Evolutionary conservation across 805 yeast species (phyloP).

Genomic region (Kluyveromyces nonfermentans): DNA sequence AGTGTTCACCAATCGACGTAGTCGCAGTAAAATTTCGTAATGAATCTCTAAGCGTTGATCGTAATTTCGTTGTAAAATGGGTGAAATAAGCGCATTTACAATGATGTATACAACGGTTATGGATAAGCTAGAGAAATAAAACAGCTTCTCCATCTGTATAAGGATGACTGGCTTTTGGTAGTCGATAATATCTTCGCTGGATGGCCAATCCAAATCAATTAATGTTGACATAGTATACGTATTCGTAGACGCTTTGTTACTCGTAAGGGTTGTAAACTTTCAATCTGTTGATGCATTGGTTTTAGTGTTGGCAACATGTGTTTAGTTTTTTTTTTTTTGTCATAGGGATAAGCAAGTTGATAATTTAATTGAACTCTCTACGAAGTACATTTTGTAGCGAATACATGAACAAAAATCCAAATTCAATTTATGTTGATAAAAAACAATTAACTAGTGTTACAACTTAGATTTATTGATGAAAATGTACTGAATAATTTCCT

Average conservation of each 20-base stretch:
- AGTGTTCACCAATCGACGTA: slow-evolving; percentile 24
- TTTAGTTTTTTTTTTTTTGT: not conserved
- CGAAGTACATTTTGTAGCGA: not conserved
- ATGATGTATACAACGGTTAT: slow-evolving; percentile 15
- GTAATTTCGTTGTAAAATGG: slow-evolving; percentile 32
- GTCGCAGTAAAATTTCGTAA: slow-evolving; percentile 19
- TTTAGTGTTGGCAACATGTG: not conserved
- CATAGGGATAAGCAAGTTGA: too few relatives aligned
- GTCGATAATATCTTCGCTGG: slow-evolving; percentile 16
- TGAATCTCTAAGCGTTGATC: slow-evolving; percentile 32
- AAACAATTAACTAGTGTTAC: not conserved
- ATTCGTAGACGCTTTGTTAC: too few relatives aligned
- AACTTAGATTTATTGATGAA: too few relatives aligned
- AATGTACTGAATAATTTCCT: not conserved
- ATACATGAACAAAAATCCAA: not conserved
- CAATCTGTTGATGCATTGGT: too few relatives aligned
- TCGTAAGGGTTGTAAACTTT: too few relatives aligned
- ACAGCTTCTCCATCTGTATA: slow-evolving; percentile 17
- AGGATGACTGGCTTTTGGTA: slow-evolving; percentile 18
- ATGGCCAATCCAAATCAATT: slow-evolving; percentile 15
- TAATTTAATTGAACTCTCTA: not conserved
- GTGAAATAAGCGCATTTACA: slow-evolving; percentile 29
- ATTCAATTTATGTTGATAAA: not conserved
- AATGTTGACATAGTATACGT: not conserved
- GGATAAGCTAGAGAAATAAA: slow-evolving; percentile 24